Evolutionary conservation across 805 yeast species (phyloP).

Genomic region (Yarrowia deformans): DNA sequence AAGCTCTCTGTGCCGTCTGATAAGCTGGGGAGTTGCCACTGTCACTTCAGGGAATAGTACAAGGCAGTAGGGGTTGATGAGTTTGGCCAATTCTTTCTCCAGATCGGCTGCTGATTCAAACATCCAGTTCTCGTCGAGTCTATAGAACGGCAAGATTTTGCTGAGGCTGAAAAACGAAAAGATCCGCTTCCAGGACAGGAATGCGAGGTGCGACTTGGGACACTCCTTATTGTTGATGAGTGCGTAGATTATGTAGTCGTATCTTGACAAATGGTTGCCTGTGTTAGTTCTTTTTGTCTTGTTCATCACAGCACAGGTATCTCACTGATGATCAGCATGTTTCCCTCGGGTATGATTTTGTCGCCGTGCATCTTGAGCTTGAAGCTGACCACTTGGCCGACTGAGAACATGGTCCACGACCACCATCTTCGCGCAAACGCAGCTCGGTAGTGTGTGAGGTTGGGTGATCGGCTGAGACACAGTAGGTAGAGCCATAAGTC

Average conservation of each 20-base stretch:
- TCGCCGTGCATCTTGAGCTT: constrained; percentile 24
- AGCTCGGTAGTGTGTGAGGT: constrained; percentile 19
- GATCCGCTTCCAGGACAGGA: constrained; percentile 44
- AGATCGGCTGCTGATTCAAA: constrained; percentile 42
- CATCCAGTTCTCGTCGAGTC: constrained; percentile 48
- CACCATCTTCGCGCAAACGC: constrained; percentile 26
- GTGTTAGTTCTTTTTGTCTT: constrained; percentile 48
- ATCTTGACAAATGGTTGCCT: constrained; percentile 26
- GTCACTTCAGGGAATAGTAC: constrained; percentile 88
- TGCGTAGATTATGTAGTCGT: constrained; percentile 19
- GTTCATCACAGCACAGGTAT: constrained; percentile 43
- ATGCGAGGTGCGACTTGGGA: constrained; percentile 8
- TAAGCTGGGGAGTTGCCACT: constrained; percentile 51
- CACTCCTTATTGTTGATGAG: neutral
- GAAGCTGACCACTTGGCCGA: constrained; percentile 19
- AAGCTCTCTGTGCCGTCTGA: constrained; percentile 60
- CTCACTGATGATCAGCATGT: constrained; percentile 41
- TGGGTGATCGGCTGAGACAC: constrained; percentile 14
- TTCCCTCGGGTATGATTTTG: constrained; percentile 31
- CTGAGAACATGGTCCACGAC: constrained; percentile 12
- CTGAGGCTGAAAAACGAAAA: constrained; percentile 43
- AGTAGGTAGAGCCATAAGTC: constrained; percentile 11
- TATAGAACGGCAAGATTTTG: constrained; percentile 41
- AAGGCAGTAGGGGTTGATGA: constrained; percentile 58
- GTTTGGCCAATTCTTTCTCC: constrained; percentile 41